A percentile compares a stretch with the other conserved stretches of the same genome.
phyloP scores from a whole-genome alignment of 495 filamentous ascomycete species.

The Neurospora discreta region DNA sequence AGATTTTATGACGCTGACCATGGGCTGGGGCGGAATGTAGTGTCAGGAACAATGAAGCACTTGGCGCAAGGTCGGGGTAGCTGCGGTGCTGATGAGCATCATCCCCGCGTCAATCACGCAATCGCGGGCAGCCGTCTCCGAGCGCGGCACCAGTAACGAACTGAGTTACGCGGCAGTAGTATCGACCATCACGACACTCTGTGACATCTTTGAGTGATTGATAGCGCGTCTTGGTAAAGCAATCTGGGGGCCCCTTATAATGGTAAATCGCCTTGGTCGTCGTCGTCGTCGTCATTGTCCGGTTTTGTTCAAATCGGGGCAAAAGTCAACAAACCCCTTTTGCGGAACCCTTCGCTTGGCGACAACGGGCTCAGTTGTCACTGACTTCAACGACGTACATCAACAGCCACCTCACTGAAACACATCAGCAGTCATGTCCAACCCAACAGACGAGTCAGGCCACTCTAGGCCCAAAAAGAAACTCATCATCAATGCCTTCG shows the following conservation, averaged over 20 bases:
- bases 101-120: constrained; percentile 16
- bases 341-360: background rate
- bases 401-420: background rate
- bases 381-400: background rate
- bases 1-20: background rate
- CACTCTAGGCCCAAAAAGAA: constrained; percentile 36
- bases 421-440: background rate
- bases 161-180: background rate
- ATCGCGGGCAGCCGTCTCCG: constrained; percentile 1
- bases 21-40: background rate
- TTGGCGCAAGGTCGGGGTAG: background rate
- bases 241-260: background rate
- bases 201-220: background rate
- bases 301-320: background rate
- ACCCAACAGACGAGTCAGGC: background rate
- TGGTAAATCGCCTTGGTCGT: background rate
- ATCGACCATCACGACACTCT: background rate
- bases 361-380: background rate
- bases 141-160: background rate
- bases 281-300: background rate
- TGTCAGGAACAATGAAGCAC: background rate
- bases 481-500: constrained; percentile 55
- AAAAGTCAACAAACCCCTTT: background rate
- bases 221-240: background rate
- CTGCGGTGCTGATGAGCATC: background rate